A percentile compares a stretch with the other conserved stretches of the same genome.
These are phyloP conservation scores for Asterella californica DNA, from an alignment of 225 moss, liverwort and hornwort genomes.

Conservation along the genomic window DNA sequence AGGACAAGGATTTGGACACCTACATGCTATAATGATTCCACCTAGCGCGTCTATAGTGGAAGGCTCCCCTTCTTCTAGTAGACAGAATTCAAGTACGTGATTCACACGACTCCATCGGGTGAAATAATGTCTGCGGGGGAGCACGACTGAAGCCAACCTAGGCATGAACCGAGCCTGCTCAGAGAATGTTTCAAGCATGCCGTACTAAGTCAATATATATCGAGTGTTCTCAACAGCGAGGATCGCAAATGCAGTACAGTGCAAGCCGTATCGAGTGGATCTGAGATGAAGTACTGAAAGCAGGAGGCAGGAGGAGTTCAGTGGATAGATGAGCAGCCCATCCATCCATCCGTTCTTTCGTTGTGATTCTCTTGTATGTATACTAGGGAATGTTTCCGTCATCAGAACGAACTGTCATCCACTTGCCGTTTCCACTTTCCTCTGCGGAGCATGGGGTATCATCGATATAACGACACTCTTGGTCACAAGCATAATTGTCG, in stretches of 20 bases:
- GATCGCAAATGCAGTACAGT: neutral
- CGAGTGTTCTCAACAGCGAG: neutral
- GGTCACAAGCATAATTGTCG: no score
- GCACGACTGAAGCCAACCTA: conserved; percentile 1
- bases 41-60: neutral
- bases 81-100: no score
- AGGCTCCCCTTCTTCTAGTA: neutral
- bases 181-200: neutral
- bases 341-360: no score
- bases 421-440: no score
- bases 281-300: neutral
- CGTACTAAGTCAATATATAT: neutral
- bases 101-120: neutral
- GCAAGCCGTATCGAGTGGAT: neutral
- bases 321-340: no score
- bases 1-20: neutral
- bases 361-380: no score
- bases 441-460: no score
- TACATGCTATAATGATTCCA: neutral
- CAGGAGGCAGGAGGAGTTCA: neutral
- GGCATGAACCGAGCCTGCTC: neutral
- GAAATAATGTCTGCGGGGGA: neutral
- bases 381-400: no score
- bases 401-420: no score
- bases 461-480: no score